Percentiles rank a stretch among this genome's conserved stretches.
phyloP scores from a whole-genome alignment of 2,329 filamentous ascomycete species.

The Diaporthe batatas region DNA sequence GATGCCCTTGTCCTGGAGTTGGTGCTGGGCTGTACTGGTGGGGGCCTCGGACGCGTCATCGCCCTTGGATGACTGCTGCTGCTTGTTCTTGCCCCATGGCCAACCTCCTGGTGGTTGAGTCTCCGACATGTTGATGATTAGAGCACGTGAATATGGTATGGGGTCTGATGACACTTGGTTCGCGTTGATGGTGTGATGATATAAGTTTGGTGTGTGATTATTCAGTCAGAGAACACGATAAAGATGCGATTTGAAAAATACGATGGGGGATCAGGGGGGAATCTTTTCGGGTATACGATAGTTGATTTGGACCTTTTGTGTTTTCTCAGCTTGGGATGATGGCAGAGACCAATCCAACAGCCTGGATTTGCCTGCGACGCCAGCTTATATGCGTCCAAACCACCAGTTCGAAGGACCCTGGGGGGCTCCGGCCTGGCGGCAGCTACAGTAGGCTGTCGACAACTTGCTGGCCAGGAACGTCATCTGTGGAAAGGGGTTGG shows the following conservation, averaged over 20 bases:
- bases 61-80: constrained; percentile 37
- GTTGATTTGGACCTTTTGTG: background rate
- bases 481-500: constrained; percentile 35
- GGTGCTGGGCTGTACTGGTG: constrained; percentile 36
- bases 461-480: constrained; percentile 36
- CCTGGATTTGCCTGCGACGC: constrained; percentile 32
- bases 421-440: constrained; percentile 4
- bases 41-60: constrained; percentile 39
- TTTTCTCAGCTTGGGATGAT: constrained; percentile 24
- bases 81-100: constrained; percentile 44
- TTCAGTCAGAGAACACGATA: constrained; percentile 9
- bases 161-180: background rate
- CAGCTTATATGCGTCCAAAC: constrained; percentile 42
- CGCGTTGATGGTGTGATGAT: constrained; percentile 19
- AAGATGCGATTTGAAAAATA: constrained; percentile 26
- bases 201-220: constrained; percentile 8
- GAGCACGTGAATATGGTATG: background rate
- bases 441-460: constrained; percentile 30
- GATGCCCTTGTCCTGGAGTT: constrained; percentile 36
- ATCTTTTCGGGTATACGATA: constrained; percentile 14
- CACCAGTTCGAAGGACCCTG: constrained; percentile 17
- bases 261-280: constrained; percentile 16
- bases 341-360: constrained; percentile 6
- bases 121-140: constrained; percentile 42
- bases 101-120: constrained; percentile 43